A percentile compares a stretch with the other conserved stretches of the same genome.
These are phyloP conservation scores for Dendrocalamus sinicus DNA, from an alignment of 176 grass and related monocot genomes.

Conservation along the genomic window DNA sequence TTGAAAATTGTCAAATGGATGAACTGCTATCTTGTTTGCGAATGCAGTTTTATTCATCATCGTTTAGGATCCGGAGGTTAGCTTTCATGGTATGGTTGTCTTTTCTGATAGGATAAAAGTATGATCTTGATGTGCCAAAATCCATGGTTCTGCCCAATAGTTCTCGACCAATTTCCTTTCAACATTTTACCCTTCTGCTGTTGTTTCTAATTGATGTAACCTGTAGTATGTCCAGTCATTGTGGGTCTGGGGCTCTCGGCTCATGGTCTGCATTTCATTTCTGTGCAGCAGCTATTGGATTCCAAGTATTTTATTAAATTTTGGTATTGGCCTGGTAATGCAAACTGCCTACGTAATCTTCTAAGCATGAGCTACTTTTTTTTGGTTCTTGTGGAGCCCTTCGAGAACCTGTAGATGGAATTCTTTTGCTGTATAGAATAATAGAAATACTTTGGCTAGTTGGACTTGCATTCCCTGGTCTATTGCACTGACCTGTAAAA, in stretches of 20 bases:
- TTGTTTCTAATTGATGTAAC: neutral
- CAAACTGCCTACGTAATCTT: neutral
- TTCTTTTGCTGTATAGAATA: neutral
- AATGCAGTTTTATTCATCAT: neutral
- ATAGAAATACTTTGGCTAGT: neutral
- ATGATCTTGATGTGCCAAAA: conserved; percentile 5
- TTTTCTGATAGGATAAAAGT: neutral
- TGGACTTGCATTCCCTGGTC: conserved; percentile 15
- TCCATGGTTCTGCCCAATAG: neutral
- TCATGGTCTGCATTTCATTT: neutral
- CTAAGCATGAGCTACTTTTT: neutral
- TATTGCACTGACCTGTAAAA: neutral
- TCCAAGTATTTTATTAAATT: conserved; percentile 7
- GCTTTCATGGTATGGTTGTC: neutral
- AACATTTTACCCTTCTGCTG: neutral
- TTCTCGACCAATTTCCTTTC: neutral
- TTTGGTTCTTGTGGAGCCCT: neutral
- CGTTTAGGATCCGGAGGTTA: neutral
- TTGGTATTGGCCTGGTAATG: neutral
- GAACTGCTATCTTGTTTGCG: neutral
- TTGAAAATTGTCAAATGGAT: neutral
- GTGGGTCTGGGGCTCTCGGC: neutral
- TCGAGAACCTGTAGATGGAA: neutral
- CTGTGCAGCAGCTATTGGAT: neutral
- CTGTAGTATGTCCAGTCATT: neutral